Base-by-base conservation (phyloP, 2,329 filamentous ascomycete species). In the Venturia effusa region DNA sequence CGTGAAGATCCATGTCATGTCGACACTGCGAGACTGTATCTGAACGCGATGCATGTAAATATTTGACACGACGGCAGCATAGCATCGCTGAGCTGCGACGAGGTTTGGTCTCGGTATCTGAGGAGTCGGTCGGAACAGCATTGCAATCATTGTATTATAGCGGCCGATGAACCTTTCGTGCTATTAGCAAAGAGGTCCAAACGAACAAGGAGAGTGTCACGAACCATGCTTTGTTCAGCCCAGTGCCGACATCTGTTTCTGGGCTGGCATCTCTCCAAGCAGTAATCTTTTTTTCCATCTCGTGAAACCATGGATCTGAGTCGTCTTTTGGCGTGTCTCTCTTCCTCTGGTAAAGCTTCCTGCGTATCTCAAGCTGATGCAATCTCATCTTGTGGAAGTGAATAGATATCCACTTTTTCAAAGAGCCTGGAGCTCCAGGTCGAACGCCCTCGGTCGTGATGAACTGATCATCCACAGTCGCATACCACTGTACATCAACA, bases 331-430 rank as follows among this genome's bases (percentile, higher is more conserved):
- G 92, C 61, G 90, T 87, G 0, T 85, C 77, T 55, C 88, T 83
- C 74, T 94, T 94, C 74, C 87, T 88, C 69, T 96, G 88, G 72
- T 99, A 97, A 0, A 97, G 79, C 7, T 86, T 88, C 65, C 92
- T 84, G 64, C 92, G 83, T 54, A 97, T 94, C 74, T 97, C 93
- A 17, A 92, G 85, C 73, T 97, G 92, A 15, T 92, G 79, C 65
- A 95, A 76, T 64, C 91, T 83, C 90, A 97, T 95, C 72, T 90
- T 93, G 78, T 92, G 92, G 70, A 96, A 94, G 73, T 99, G 93
- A 66, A 97, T 92, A 2, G 91, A 88, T 32, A 96, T 87, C 69
- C 90, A 84, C 74, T 99, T 99, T 71, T 89, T 90, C 68, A 92
- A 82, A 43, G 89, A 90, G 1, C 84, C 81, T 5, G 87, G 88